Conservation (phyloP, 2,329 filamentous ascomycete genomes). For the Trichoderma lentiforme region DNA sequence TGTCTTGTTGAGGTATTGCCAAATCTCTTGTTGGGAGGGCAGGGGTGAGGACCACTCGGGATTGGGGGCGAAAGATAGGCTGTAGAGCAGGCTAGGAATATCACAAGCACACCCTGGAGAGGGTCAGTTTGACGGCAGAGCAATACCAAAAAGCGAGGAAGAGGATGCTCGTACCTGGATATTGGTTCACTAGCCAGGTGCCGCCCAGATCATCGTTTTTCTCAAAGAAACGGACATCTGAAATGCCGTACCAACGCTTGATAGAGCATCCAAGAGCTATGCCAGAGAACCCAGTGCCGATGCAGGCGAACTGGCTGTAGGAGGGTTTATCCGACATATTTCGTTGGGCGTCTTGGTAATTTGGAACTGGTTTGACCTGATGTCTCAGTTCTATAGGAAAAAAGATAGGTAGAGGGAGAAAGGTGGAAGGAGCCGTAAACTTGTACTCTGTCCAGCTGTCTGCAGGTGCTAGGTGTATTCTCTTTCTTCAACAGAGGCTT, state of each 20-base stretch:
- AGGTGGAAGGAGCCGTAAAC: neutral
- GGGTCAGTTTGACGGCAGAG: neutral
- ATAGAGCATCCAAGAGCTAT: constrained; percentile 60
- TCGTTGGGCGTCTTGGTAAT: neutral
- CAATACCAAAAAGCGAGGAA: neutral
- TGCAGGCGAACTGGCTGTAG: constrained; percentile 42
- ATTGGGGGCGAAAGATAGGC: constrained; percentile 59
- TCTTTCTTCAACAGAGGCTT: neutral
- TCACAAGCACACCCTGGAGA: constrained; percentile 47
- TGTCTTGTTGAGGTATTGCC: constrained; percentile 52
- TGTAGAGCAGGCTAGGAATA: constrained; percentile 58
- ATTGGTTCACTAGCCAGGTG: constrained; percentile 62
- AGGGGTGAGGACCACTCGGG: constrained; percentile 58
- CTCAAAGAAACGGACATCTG: constrained; percentile 61
- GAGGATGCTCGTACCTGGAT: constrained; percentile 43
- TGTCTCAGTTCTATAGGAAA: neutral
- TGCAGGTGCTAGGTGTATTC: neutral
- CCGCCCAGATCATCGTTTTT: constrained; percentile 56
- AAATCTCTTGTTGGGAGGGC: constrained; percentile 54
- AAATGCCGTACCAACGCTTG: constrained; percentile 54
- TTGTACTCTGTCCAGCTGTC: neutral
- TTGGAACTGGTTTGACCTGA: neutral
- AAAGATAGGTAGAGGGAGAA: neutral
- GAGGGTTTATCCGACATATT: neutral
- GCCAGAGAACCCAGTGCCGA: constrained; percentile 61